Base-by-base conservation (phyloP, 495 filamentous ascomycete species). In the Trichocladium uniseriatum region DNA sequence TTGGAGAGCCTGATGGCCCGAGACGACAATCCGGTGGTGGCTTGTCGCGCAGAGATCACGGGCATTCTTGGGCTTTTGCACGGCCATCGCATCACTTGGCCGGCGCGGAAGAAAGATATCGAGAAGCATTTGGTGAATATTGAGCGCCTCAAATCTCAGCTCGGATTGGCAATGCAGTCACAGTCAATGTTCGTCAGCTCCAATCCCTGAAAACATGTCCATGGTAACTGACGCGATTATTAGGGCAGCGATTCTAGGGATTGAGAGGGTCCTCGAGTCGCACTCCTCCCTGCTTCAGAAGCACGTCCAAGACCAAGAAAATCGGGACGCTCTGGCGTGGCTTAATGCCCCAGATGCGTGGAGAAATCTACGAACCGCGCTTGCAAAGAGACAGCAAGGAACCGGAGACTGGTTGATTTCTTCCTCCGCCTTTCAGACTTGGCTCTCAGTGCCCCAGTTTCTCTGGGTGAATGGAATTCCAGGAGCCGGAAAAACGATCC, bases 401-500 rank as follows among this genome's bases (percentile, higher is more conserved):
- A 43, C 40, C 15, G 40, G 40, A 43, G 40, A 29, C 0, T 43
- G 40, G 22, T 31, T 43, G n/a, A 43, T 43, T 21, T 43, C 40
- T 18, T 43, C 24, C 5, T 2, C 14, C 0, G 6, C n/a, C 4
- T 43, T 43, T 9, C 14, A 20, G 10, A 10, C 24, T 10, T 43
- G 41, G 41, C 7, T 31, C 15, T 1, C 24, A 14, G 15, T 15
- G 15, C 27, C 41, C 20, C 41, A 20, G 27, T 32, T 43, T 8
- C 27, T 43, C 24, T 43, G 27, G 27, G 4, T 32, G 2, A 32
- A 24, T 9, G 41, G 41, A 6, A 43, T 43, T 7, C 41, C 41
- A 8, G 41, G 41, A 13, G 27, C 41, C 10, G n/a, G 41, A 9
- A 43, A 43, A 32, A 32, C 41, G 7, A 14, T 32, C 8, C 27